Evolutionary conservation across 257 asterid species (phyloP), one percentile per base, ranked within the genome.

Genomic region (Ligustrum vulgare): DNA sequence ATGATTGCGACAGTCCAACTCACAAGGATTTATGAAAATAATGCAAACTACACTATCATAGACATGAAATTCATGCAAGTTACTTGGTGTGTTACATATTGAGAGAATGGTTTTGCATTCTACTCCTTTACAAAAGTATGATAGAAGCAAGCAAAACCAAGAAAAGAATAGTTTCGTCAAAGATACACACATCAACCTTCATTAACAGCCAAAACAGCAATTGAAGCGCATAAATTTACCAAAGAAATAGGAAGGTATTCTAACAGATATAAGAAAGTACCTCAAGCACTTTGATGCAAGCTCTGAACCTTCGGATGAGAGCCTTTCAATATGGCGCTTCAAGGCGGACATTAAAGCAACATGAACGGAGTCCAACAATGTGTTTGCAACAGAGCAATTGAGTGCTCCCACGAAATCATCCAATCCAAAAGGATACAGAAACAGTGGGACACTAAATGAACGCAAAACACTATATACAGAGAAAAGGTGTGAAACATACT

Each of bases 381-480:
- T 86, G 80, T 88, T 93, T 25, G 91, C 88, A 79, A 74, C 82
- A 77, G 86, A 70, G 82, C 92, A 93, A 80, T 87, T 93, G 66
- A 93, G 85, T 39, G 98, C 92, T 56, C 98, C 98, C 85, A 93
- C 98, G 88, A 93, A 91, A 60, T 90, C 97, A 84, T 93, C 95
- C 75, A 93, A 80, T 63, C 80, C 90, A 74, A 93, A 93, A 67
- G 98, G 96, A 83, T 90, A 84, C 77, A 93, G 80, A 78, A 88
- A 93, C 75, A 93, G 84, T 34, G 80, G 84, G 12, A 82, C 82
- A 71, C 97, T 93, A 81, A 91, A 93, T 0, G 95, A 88, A 9
- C 97, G 89, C 80, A 93, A 60, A 80, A 93, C 90, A 74, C 91
- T 75, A 80, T 91, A 83, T 23, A 91, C 94, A 13, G 97, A 91